These are phyloP conservation scores for Phragmites australis DNA, from an alignment of 176 grass and related monocot species.

Conservation along the genomic window DNA sequence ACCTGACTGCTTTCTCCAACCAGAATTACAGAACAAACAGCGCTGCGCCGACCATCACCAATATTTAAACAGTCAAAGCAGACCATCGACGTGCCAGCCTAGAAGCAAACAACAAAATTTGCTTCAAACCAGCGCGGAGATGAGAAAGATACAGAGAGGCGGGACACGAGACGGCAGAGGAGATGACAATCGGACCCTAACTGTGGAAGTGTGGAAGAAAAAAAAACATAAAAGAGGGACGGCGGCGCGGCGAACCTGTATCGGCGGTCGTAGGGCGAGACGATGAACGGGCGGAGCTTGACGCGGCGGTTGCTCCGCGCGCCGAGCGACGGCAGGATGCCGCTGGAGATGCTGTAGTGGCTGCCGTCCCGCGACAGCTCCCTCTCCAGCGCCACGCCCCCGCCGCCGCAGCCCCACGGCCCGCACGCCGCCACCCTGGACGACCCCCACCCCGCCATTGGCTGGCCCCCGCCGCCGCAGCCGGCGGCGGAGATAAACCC, in stretches of 20 bases:
- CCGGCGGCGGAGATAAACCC: neutral
- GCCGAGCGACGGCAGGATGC: constrained; percentile 88
- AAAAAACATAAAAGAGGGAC: neutral
- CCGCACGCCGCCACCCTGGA: constrained; percentile 42
- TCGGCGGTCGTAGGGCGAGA: constrained; percentile 78
- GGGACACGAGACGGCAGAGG: neutral
- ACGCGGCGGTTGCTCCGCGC: constrained; percentile 72
- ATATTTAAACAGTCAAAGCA: neutral
- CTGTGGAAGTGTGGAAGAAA: no score
- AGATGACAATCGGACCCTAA: neutral
- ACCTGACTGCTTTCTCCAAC: neutral
- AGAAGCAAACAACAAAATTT: neutral
- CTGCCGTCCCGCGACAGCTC: constrained; percentile 80
- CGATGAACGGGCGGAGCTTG: constrained; percentile 58
- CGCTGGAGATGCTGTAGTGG: constrained; percentile 93
- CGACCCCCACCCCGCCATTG: constrained; percentile 40
- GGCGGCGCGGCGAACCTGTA: constrained; percentile 55
- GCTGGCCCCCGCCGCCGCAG: no score
- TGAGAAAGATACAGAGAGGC: neutral
- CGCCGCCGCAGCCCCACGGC: constrained; percentile 44
- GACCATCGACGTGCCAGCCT: neutral
- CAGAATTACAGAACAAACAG: neutral
- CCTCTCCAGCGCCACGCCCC: constrained; percentile 24
- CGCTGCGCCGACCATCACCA: neutral
- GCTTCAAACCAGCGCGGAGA: neutral